Base-by-base conservation (phyloP, 305 asterid species). In the Plantago lanceolata region DNA sequence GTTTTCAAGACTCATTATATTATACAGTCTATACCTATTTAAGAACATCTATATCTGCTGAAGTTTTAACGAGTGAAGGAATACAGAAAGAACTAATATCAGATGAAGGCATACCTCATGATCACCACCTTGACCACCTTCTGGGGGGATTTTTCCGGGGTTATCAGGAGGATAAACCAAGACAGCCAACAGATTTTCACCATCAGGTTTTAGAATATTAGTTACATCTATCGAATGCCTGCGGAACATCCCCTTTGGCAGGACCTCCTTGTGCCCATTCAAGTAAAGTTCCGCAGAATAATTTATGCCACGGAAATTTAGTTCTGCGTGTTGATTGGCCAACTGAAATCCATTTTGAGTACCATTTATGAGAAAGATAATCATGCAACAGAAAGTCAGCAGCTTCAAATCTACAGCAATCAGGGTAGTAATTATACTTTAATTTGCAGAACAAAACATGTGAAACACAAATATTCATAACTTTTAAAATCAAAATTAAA, bases 51-150 rank as follows among this genome's bases (percentile, higher is more conserved):
- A 35, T 35, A 0, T 35, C 43, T 35, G 43, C 43, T 35, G 43
- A 35, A 35, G 8, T 35, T 35, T 8, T 11, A 35, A 35, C 11
- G 11, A 35, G 43, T 35, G 2, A 35, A 35, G 8, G 8, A 5
- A 31, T 3, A 31, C 0, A 31, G 11, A 6, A 2, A 35, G 43
- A 35, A 35, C 8, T 5, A 35, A 35, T 24, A 52, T 57, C 72
- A 54, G 64, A 61, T 57, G 43, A 66, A 61, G 66, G 19, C 65
- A 49, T 89, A 93, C 98, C 97, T 89, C 96, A 56, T 93, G 98
- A 84, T 93, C 98, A 72, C 98, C 98, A 61, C 97, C 98, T 85
- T 93, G 98, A 75, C 98, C 98, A 51, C 97, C 96, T 72, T 78
- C 50, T 18, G 92, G 90, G 68, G 97, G 99, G 73, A 93, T 89